Conservation (phyloP, 106 monocot species). For the Cymbidium sinense region DNA sequence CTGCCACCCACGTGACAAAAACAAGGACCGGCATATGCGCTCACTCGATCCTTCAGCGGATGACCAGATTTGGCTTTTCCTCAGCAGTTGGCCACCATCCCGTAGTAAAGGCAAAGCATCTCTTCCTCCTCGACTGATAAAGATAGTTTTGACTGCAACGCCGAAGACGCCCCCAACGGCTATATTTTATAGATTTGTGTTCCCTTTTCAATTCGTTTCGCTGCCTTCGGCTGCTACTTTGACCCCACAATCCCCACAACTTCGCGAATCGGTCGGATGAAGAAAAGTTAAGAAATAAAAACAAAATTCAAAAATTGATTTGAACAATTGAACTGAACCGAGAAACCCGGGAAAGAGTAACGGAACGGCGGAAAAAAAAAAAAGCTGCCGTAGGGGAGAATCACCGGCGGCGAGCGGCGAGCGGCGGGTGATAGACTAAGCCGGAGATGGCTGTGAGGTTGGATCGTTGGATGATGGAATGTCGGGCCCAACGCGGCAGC, state of each 20-base stretch:
- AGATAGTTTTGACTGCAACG: not conserved
- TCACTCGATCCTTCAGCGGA: not conserved
- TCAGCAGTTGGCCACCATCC: not conserved
- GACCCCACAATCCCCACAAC: not conserved
- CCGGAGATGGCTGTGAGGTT: constrained; percentile 60
- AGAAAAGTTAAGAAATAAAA: not conserved
- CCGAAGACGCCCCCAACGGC: constrained; percentile 2
- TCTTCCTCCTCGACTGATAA: not conserved
- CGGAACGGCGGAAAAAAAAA: not conserved
- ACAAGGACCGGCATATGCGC: not conserved
- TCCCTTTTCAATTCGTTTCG: not conserved
- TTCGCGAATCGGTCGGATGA: not conserved
- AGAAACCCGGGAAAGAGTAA: not conserved
- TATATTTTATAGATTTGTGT: not conserved
- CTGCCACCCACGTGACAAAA: not conserved
- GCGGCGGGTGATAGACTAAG: constrained; percentile 3
- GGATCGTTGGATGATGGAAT: constrained; percentile 82
- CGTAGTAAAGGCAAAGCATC: not conserved
- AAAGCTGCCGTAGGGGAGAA: not conserved
- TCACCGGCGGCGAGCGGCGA: not conserved
- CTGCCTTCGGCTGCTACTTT: not conserved
- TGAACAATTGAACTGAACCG: not conserved
- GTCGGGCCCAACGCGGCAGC: constrained; percentile 82
- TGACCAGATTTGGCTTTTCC: not conserved
- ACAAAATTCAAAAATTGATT: not conserved